Percentiles rank a stretch among this genome's conserved stretches.
Conservation (phyloP, 768 basidiomycete genomes). For the Dendrothele bispora region DNA sequence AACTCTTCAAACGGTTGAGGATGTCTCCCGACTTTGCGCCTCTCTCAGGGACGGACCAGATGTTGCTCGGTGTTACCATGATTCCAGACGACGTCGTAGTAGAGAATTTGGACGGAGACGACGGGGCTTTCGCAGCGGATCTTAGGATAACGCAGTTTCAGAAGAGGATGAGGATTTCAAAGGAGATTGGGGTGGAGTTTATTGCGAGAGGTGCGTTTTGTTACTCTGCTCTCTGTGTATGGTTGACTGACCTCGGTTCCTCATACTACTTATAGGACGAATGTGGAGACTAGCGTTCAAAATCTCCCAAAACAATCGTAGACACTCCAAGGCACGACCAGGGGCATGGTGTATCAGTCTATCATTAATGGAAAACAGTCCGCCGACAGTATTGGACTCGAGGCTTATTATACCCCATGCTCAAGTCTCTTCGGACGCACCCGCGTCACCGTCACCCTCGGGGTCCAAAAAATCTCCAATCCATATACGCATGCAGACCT, state of each 20-base stretch:
- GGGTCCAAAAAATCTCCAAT: conserved; percentile 31
- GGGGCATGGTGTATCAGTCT: conserved; percentile 53
- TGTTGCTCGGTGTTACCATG: conserved; percentile 42
- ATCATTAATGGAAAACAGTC: conserved; percentile 52
- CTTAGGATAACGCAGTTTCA: conserved; percentile 61
- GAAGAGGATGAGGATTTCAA: conserved; percentile 67
- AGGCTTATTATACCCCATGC: conserved; percentile 42
- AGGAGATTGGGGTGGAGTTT: conserved; percentile 57
- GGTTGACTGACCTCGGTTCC: conserved; percentile 3
- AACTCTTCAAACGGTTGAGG: conserved; percentile 58
- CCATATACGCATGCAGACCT: conserved; percentile 36
- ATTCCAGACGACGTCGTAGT: conserved; percentile 57
- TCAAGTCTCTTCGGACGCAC: conserved; percentile 5
- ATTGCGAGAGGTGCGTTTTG: conserved; percentile 49
- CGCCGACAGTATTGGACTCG: conserved; percentile 58
- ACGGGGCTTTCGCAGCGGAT: conserved; percentile 53
- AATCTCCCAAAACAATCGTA: conserved; percentile 16
- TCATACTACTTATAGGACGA: conserved; percentile 44
- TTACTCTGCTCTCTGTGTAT: neutral
- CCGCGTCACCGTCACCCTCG: conserved; percentile 6
- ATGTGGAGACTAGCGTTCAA: conserved; percentile 56
- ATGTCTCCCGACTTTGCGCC: conserved; percentile 50
- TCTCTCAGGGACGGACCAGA: conserved; percentile 53
- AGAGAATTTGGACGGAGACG: conserved; percentile 47
- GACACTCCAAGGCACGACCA: conserved; percentile 5